Evolutionary conservation across 352 stramenopile species (phyloP).

Genomic region (Aphanomyces stellatus): DNA sequence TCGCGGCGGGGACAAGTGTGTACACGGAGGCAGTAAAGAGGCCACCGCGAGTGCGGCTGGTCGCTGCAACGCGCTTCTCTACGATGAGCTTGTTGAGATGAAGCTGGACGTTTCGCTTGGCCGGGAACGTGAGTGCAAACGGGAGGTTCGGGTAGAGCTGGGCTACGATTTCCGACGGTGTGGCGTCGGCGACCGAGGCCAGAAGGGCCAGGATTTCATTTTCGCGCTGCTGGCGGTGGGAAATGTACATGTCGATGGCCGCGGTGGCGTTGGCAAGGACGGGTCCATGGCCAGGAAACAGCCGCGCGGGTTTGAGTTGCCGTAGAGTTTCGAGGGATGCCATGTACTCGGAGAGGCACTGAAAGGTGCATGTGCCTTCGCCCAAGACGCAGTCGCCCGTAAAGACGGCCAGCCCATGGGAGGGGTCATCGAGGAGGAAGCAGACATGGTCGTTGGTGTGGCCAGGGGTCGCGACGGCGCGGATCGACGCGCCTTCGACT

Average conservation of each 20-base stretch:
- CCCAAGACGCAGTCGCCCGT: slow-evolving; percentile 82
- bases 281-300: slow-evolving; percentile 71
- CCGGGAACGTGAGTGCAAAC: slow-evolving; percentile 41
- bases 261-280: slow-evolving; percentile 46
- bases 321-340: slow-evolving; percentile 47
- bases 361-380: slow-evolving; percentile 76
- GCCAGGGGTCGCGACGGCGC: slow-evolving; percentile 64
- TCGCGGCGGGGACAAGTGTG: too few relatives aligned
- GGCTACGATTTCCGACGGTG: slow-evolving; percentile 40
- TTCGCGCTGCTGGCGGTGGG: slow-evolving; percentile 64
- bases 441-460: slow-evolving; percentile 82
- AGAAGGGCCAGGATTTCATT: slow-evolving; percentile 48
- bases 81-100: slow-evolving; percentile 53
- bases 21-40: background rate
- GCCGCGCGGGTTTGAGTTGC: slow-evolving; percentile 27
- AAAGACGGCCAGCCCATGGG: slow-evolving; percentile 35
- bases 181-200: slow-evolving; percentile 13
- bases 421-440: slow-evolving; percentile 47
- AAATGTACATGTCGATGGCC: slow-evolving; percentile 72
- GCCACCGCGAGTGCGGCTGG: background rate
- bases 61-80: slow-evolving; percentile 31
- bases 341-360: slow-evolving; percentile 77
- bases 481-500: slow-evolving; percentile 27
- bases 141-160: slow-evolving; percentile 49
- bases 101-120: slow-evolving; percentile 44